These are phyloP conservation scores for Candida sphagnicola DNA, from an alignment of 805 yeast species.

Conservation along the genomic window DNA sequence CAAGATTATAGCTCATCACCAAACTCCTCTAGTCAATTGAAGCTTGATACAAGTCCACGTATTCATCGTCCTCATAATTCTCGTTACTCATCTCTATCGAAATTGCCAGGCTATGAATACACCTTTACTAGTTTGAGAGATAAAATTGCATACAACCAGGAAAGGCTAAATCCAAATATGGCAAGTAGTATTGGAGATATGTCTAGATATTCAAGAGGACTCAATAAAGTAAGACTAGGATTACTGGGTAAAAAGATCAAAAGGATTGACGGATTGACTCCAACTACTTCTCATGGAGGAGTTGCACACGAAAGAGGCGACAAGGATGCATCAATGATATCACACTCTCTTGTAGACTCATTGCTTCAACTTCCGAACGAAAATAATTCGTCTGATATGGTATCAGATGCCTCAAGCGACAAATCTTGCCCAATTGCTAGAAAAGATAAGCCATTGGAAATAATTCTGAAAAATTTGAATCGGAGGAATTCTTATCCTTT, in stretches of 20 bases:
- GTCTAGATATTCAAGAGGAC: constrained; percentile 29
- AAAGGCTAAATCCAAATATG: not conserved
- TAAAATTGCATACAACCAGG: constrained; percentile 18
- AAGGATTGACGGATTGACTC: not conserved
- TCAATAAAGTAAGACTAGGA: constrained; percentile 32
- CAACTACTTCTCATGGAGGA: not conserved
- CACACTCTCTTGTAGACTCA: constrained; percentile 14
- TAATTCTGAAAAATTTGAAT: constrained; percentile 9
- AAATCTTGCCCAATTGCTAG: not conserved
- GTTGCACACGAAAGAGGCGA: not conserved
- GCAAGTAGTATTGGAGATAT: constrained; percentile 12
- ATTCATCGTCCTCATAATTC: not conserved
- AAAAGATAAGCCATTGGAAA: constrained; percentile 4
- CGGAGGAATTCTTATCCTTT: constrained; percentile 36
- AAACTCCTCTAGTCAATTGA: not conserved
- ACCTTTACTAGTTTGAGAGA: constrained; percentile 33
- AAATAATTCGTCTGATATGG: not conserved
- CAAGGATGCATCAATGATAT: not conserved
- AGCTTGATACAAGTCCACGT: not conserved
- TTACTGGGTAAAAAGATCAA: constrained; percentile 19
- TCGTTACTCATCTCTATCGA: not conserved
- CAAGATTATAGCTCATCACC: not conserved
- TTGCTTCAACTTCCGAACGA: constrained; percentile 15
- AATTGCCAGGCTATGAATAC: constrained; percentile 12
- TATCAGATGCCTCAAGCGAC: constrained; percentile 1